Conservation (phyloP, 2,329 filamentous ascomycete genomes). For the Penicillium glabrum region DNA sequence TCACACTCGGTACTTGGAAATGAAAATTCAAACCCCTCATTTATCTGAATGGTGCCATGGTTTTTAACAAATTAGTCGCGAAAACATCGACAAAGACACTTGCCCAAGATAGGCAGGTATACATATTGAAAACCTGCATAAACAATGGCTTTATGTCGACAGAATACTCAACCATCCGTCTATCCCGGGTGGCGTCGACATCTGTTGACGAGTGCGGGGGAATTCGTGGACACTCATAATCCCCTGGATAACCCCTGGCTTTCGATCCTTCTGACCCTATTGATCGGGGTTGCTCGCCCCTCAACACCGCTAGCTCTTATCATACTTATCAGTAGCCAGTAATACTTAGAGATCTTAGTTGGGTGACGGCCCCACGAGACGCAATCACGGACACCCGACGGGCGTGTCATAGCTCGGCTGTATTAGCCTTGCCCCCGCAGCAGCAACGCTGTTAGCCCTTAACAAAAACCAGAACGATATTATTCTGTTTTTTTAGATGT, state of each 20-base stretch:
- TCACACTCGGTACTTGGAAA: neutral
- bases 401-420: constrained; percentile 5
- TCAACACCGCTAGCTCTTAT: neutral
- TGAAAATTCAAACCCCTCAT: neutral
- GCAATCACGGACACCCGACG: constrained; percentile 11
- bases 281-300: neutral
- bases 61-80: neutral
- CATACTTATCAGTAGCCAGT: neutral
- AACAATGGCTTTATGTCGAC: neutral
- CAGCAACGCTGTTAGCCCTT: neutral
- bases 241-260: neutral
- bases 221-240: neutral
- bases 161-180: neutral
- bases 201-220: neutral
- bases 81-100: neutral
- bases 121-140: neutral
- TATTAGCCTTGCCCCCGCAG: neutral
- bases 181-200: neutral
- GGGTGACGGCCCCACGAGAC: neutral
- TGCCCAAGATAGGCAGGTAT: neutral
- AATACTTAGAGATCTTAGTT: neutral
- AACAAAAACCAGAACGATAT: neutral
- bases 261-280: neutral
- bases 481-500: neutral
- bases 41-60: neutral